Evolutionary conservation across 2,329 filamentous ascomycete genomes (phyloP).

Genomic region (Monosporascus sp.): DNA sequence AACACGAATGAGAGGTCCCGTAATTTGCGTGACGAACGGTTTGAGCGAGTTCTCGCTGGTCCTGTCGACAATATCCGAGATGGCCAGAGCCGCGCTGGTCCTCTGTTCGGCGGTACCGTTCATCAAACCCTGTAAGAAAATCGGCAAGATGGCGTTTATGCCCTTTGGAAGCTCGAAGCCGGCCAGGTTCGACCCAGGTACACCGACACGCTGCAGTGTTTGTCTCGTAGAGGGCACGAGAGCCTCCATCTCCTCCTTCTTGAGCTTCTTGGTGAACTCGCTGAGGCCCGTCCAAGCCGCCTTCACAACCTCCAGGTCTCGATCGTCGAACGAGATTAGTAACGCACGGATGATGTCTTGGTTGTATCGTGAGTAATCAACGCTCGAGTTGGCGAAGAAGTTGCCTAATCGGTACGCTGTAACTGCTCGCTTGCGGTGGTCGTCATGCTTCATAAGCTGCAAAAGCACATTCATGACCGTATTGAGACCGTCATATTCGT

Average conservation of each 20-base stretch:
- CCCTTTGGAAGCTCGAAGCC: constrained; percentile 94
- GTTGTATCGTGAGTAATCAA: constrained; percentile 94
- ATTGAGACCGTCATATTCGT: constrained; percentile 94
- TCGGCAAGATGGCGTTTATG: constrained; percentile 91
- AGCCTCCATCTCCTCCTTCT: constrained; percentile 97
- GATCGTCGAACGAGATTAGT: constrained; percentile 87
- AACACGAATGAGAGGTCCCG: constrained; percentile 93
- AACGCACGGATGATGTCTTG: constrained; percentile 89
- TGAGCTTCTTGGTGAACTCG: constrained; percentile 81
- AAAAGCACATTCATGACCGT: constrained; percentile 93
- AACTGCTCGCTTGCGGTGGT: constrained; percentile 75
- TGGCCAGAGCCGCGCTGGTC: constrained; percentile 84
- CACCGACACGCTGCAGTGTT: constrained; percentile 81
- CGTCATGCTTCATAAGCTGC: constrained; percentile 82
- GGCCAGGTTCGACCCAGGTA: constrained; percentile 75
- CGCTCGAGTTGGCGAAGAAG: constrained; percentile 75
- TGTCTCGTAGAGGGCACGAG: constrained; percentile 83
- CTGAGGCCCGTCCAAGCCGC: constrained; percentile 82
- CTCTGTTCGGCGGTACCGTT: constrained; percentile 91
- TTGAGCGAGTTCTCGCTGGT: constrained; percentile 84
- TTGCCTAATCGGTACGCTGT: constrained; percentile 76
- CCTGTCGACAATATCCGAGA: constrained; percentile 92
- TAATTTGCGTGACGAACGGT: constrained; percentile 95
- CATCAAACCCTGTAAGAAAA: constrained; percentile 96
- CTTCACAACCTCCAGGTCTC: constrained; percentile 79